These are phyloP conservation scores for Leccinum griseonigrum DNA, from an alignment of 1,284 basidiomycete genomes.

Conservation along the genomic window DNA sequence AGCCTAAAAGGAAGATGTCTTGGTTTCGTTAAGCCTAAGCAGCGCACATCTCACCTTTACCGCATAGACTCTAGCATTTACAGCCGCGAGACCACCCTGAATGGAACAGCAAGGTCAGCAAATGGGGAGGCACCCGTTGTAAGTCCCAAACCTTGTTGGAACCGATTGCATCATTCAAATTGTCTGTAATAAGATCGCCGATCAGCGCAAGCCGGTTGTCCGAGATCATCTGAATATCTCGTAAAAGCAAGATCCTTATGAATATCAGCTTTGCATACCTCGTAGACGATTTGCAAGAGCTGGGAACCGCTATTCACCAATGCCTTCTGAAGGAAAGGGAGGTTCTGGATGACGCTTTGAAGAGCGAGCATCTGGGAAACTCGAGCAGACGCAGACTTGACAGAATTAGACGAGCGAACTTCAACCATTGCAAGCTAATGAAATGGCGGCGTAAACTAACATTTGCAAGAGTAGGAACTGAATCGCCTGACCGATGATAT, in stretches of 20 bases:
- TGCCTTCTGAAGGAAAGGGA: conserved; percentile 62
- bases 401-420: conserved; percentile 47
- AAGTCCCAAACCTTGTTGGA: conserved; percentile 51
- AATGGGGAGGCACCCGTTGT: neutral
- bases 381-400: conserved; percentile 65
- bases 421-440: conserved; percentile 63
- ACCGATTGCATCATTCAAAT: conserved; percentile 70
- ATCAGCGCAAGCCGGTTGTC: conserved; percentile 69
- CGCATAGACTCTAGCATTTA: conserved; percentile 81
- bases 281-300: conserved; percentile 60
- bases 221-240: conserved; percentile 55
- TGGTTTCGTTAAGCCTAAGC: neutral
- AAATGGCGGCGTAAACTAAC: neutral
- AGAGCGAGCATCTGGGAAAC: conserved; percentile 77
- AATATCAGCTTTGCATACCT: conserved; percentile 37
- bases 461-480: neutral
- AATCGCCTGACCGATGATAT: conserved; percentile 59
- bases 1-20: conserved; percentile 41
- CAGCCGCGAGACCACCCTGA: conserved; percentile 64
- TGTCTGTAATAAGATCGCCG: conserved; percentile 52
- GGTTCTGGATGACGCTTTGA: conserved; percentile 62
- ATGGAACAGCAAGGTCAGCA: neutral
- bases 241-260: neutral
- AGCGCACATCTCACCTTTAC: conserved; percentile 52
- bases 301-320: conserved; percentile 57